Conservation (phyloP, 73 alveolate genomes). For the Tetrahymena thermophila region DNA sequence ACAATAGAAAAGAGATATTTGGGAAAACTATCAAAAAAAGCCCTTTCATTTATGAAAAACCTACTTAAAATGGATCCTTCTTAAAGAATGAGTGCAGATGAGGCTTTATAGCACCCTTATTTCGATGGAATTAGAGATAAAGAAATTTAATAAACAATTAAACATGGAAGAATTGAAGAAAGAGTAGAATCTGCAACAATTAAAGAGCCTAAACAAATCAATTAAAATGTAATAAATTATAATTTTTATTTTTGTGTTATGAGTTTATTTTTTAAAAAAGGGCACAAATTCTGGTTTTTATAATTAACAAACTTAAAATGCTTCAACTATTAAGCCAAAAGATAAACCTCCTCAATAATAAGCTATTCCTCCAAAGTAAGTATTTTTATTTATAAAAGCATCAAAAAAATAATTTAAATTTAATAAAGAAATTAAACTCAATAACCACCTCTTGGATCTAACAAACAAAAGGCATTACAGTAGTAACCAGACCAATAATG, state of each 20-base stretch:
- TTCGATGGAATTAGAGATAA: conserved; percentile 54
- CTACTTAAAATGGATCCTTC: conserved; percentile 78
- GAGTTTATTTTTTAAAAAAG: not conserved
- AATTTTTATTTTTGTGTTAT: not conserved
- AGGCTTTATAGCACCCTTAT: conserved; percentile 73
- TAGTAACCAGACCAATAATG: not conserved
- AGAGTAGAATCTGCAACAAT: conserved; percentile 29
- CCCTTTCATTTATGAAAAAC: conserved; percentile 69
- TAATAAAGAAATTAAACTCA: not conserved
- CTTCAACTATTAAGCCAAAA: not conserved
- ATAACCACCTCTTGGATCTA: not conserved
- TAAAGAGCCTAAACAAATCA: conserved; percentile 1
- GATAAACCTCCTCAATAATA: not conserved
- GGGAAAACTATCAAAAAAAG: conserved; percentile 75
- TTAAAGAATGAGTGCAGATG: conserved; percentile 73
- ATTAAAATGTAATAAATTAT: not conserved
- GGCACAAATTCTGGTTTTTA: not conserved
- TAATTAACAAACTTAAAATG: not conserved
- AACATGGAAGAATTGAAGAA: not conserved
- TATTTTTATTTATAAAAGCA: not conserved
- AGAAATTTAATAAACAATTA: not conserved
- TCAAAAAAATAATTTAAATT: not conserved
- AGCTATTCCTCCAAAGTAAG: not conserved
- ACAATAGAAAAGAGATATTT: conserved; percentile 86
- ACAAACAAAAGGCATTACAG: not conserved